Evolutionary conservation across 257 asterid genomes (phyloP).

Genomic region (Salvia rosmarinus): DNA sequence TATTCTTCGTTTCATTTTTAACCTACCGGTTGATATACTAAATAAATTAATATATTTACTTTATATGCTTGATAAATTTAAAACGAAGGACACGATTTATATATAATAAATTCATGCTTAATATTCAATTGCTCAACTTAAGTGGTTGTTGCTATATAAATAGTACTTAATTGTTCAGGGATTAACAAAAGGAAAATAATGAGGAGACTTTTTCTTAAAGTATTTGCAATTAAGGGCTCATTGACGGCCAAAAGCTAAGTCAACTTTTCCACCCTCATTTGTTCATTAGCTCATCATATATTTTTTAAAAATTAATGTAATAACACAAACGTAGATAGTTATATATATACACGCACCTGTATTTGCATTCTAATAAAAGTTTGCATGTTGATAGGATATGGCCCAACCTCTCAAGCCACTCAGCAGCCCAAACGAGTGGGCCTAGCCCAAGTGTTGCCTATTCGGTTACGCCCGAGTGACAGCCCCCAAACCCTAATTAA

Average conservation of each 20-base stretch:
- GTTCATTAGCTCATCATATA: not conserved
- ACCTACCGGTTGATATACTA: too few relatives aligned
- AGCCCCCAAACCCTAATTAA: too few relatives aligned
- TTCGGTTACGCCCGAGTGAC: too few relatives aligned
- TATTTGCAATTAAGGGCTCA: not conserved
- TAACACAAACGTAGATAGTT: too few relatives aligned
- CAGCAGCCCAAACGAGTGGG: too few relatives aligned
- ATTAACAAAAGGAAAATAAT: not conserved
- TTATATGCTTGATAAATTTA: not conserved
- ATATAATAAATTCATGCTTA: not conserved
- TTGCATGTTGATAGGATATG: too few relatives aligned
- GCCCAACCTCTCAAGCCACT: too few relatives aligned
- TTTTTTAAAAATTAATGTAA: not conserved
- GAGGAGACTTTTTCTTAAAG: not conserved
- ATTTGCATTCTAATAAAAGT: too few relatives aligned
- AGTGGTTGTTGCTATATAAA: not conserved
- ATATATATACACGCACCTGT: too few relatives aligned
- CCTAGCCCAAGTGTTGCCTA: too few relatives aligned
- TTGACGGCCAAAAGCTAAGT: slow-evolving; percentile 6
- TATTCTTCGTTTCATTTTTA: too few relatives aligned
- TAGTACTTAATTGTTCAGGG: not conserved
- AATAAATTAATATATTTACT: too few relatives aligned
- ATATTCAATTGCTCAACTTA: not conserved
- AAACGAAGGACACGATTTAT: not conserved
- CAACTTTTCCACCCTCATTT: not conserved